Evolutionary conservation across 805 yeast genomes (phyloP).

Genomic region (Lipomyces starkeyi): DNA sequence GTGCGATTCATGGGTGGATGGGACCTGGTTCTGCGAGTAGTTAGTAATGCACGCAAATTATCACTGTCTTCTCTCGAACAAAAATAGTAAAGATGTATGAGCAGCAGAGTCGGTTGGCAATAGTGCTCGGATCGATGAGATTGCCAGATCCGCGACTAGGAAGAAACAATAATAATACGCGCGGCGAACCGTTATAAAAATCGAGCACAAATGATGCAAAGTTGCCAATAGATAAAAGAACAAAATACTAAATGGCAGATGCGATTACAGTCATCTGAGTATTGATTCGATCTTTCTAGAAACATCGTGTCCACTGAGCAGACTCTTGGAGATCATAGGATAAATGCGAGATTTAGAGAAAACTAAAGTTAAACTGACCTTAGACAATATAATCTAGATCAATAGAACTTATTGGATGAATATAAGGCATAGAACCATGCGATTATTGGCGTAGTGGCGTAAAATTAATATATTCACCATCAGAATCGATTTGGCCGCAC

Average conservation of each 20-base stretch:
- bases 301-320: not conserved
- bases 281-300: not conserved
- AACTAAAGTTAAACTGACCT: not conserved
- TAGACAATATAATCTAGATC: constrained; percentile 1
- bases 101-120: not conserved
- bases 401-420: not conserved
- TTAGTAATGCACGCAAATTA: not conserved
- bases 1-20: not conserved
- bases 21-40: not conserved
- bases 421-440: not conserved
- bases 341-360: not conserved
- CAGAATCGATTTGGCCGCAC: too few species aligned
- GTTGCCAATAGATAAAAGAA: not conserved
- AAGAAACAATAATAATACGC: not conserved
- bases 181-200: too few species aligned
- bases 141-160: not conserved
- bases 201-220: not conserved
- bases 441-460: not conserved
- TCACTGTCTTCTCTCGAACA: not conserved
- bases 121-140: not conserved
- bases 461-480: too few species aligned
- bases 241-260: not conserved
- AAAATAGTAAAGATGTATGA: not conserved
- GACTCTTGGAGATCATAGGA: not conserved
- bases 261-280: not conserved